Percentiles rank a stretch among this genome's conserved stretches.
Conservation (phyloP, 148 eudicot genomes). For the Nyssa sinensis region DNA sequence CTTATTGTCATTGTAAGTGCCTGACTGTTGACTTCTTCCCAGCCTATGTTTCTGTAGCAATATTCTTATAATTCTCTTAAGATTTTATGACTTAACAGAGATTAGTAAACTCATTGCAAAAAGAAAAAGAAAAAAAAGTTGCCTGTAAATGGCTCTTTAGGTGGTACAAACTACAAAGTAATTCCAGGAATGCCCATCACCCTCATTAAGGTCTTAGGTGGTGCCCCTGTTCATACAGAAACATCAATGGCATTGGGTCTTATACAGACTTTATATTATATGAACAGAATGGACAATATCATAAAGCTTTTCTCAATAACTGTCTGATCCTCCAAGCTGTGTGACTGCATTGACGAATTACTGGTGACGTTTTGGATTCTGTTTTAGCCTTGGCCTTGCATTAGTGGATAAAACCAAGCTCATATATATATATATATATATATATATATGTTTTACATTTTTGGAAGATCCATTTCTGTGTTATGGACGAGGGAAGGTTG, state of each 20-base stretch:
- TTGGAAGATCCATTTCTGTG: constrained; percentile 54
- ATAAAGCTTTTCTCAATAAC: constrained; percentile 27
- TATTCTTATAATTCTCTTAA: neutral
- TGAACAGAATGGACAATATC: neutral
- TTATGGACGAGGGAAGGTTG: too few species aligned
- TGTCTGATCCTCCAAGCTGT: constrained; percentile 82
- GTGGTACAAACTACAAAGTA: constrained; percentile 83
- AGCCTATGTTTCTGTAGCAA: constrained; percentile 80
- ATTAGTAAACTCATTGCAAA: neutral
- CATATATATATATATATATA: too few species aligned
- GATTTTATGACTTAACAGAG: neutral
- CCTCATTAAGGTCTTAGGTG: constrained; percentile 82
- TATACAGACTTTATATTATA: neutral
- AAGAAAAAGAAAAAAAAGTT: constrained; percentile 5
- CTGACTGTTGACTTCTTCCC: constrained; percentile 60
- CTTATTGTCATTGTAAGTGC: constrained; percentile 35
- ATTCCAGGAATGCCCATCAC: constrained; percentile 79
- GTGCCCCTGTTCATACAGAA: constrained; percentile 57
- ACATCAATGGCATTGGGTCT: constrained; percentile 3
- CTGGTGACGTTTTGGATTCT: constrained; percentile 87
- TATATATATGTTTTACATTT: constrained; percentile 45
- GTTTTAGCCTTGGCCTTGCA: constrained; percentile 94
- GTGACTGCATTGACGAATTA: constrained; percentile 64
- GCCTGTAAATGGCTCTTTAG: constrained; percentile 93
- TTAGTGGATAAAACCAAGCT: constrained; percentile 76